Evolutionary conservation across 352 stramenopile species (phyloP), one percentile per base, ranked within the genome.

Genomic region (Phytophthora sp.): DNA sequence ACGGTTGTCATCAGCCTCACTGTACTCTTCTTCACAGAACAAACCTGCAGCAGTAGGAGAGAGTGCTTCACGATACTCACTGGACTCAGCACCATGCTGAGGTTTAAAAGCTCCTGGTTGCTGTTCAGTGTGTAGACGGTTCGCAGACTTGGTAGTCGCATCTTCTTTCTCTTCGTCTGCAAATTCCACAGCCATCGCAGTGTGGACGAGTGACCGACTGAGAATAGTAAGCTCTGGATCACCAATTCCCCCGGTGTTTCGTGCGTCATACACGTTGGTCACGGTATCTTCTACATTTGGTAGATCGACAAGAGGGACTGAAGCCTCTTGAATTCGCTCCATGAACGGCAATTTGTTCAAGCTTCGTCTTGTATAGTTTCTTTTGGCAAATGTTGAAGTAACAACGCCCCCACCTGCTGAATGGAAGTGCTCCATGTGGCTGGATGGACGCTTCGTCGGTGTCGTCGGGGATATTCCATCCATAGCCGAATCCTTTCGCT

Each of bases 21-120:
- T 77, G 41, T 88, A 90, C 24, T 89, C 76, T 75, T 92, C 84
- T 41, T 79, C 82, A 35, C 84, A 92, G 31, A 90, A 75, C 47
- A 92, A 59, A 41, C 76, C 73, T 8, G 83, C 76, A 35, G 74
- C 69, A 30, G 56, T 69, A 11, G 82, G 81, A 29, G 81, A 89
- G 8, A 80, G 57, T 21, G 59, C 35, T 60, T 65, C 69, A 50
- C 58, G 57, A 20, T 20, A 49, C 36, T 74, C 51, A 29, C 23
- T 65, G 23, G 23, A 1, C 30, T 68, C 59, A 63, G 31, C 39
- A 52, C 0, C 33, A 44, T 47, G 39, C 24, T 36, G 45, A 13
- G 18, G 16, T 31, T 68, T 58, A n/a, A 12, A 23, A 27, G 8
- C 23, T 26, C 13, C 41, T 52, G 36, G 4, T 60, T 55, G 55